Percentiles rank a stretch among this genome's conserved stretches.
These are phyloP conservation scores for Pseudogymnoascus sp. DNA, from an alignment of 2,329 filamentous ascomycete species.

Conservation along the genomic window DNA sequence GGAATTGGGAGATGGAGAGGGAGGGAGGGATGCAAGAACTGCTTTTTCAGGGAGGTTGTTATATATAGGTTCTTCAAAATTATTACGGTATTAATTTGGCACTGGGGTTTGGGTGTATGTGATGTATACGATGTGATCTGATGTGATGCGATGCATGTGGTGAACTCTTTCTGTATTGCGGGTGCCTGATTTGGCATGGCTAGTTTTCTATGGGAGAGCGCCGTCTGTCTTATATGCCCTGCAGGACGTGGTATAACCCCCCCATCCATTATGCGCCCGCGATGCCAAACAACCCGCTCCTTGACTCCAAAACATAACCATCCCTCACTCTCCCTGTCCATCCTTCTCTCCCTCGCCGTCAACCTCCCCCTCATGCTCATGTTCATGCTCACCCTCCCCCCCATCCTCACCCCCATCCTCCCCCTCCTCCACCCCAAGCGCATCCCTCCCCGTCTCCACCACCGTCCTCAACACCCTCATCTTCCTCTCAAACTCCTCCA, in stretches of 20 bases:
- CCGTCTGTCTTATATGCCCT: not conserved
- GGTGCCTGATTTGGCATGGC: not conserved
- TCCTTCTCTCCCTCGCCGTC: too few species aligned
- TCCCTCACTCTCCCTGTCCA: not conserved
- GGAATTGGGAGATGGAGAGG: too few species aligned
- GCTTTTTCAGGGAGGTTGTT: not conserved
- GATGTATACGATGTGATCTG: not conserved
- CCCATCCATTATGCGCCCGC: not conserved
- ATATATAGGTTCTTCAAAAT: conserved; percentile 3
- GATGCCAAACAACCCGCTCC: not conserved
- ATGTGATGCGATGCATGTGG: not conserved
- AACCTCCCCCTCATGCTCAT: not conserved
- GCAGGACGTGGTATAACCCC: not conserved
- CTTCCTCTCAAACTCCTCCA: conserved; percentile 49
- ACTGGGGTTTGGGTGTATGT: not conserved
- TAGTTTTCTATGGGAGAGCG: not conserved
- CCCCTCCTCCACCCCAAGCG: conserved; percentile 17
- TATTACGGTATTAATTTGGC: conserved; percentile 2
- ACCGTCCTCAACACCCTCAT: conserved; percentile 48
- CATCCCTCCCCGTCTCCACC: conserved; percentile 34
- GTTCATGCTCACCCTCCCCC: conserved; percentile 5
- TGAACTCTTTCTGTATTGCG: not conserved
- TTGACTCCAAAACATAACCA: not conserved
- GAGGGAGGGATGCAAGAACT: not conserved
- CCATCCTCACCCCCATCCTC: conserved; percentile 3